A percentile compares a stretch with the other conserved stretches of the same genome.
phyloP scores from a whole-genome alignment of 169 alveolate species.

The Besnoitia besnoiti region DNA sequence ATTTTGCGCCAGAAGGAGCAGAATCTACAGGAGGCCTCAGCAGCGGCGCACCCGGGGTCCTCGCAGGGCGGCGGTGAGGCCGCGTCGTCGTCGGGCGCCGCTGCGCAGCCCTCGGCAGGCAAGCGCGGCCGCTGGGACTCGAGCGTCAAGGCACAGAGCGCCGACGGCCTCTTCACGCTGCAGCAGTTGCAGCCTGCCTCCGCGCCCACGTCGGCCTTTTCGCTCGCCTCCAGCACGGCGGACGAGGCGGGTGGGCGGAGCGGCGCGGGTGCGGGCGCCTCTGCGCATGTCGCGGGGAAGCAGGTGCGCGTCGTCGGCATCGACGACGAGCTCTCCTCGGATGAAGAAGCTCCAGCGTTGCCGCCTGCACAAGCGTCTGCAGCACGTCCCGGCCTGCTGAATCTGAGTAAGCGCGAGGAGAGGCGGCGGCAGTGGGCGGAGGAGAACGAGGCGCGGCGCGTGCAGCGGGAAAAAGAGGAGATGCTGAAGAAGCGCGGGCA shows the following conservation, averaged over 20 bases:
- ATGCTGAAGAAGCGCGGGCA: slow-evolving; percentile 33
- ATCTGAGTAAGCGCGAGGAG: slow-evolving; percentile 64
- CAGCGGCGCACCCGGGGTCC: not conserved
- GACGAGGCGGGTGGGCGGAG: not conserved
- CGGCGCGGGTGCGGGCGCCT: slow-evolving; percentile 29
- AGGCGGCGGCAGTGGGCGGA: slow-evolving; percentile 61
- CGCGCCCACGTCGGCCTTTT: not conserved
- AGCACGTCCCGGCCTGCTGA: not conserved
- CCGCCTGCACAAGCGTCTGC: not conserved
- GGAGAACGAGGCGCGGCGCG: slow-evolving; percentile 63
- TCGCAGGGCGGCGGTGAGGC: no score
- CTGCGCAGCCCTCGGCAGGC: not conserved
- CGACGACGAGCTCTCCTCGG: not conserved
- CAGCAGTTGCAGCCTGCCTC: not conserved
- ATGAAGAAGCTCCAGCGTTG: not conserved
- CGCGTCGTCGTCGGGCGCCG: no score
- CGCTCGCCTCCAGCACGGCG: not conserved
- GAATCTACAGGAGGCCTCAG: not conserved
- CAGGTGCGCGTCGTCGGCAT: slow-evolving; percentile 13
- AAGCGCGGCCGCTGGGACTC: slow-evolving; percentile 66
- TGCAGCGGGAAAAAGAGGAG: slow-evolving; percentile 12
- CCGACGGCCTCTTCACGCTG: not conserved
- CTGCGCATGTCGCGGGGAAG: slow-evolving; percentile 26
- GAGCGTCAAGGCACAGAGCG: not conserved
- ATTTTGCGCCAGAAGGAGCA: not conserved